These are phyloP conservation scores for Petasospora rhodanensis DNA, from an alignment of 1,139 yeast genomes.

Conservation along the genomic window DNA sequence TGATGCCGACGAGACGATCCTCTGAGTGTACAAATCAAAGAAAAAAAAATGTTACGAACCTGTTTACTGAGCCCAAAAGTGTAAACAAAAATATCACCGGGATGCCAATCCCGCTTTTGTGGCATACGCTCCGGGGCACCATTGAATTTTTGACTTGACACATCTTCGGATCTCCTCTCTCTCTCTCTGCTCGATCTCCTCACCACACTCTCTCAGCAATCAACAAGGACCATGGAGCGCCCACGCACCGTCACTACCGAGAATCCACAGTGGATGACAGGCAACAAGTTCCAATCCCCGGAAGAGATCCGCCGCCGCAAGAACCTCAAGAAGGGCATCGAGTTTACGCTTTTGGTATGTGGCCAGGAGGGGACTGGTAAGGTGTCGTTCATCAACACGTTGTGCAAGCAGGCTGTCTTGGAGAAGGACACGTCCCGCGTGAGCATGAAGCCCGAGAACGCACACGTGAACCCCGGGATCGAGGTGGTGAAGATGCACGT, in stretches of 20 bases:
- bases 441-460: constrained; percentile 20
- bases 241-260: too few species aligned
- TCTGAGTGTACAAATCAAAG: too few species aligned
- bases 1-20: too few species aligned
- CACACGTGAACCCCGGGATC: constrained; percentile 27
- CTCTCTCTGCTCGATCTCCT: too few species aligned
- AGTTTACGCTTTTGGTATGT: constrained; percentile 51
- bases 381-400: constrained; percentile 55
- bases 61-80: too few species aligned
- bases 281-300: constrained; percentile 27
- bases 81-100: too few species aligned
- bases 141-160: too few species aligned
- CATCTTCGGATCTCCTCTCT: too few species aligned
- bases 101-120: constrained; percentile 1
- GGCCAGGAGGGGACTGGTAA: constrained; percentile 63
- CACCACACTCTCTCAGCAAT: too few species aligned
- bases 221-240: too few species aligned
- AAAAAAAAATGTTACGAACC: too few species aligned
- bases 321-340: constrained; percentile 55
- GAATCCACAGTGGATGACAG: constrained; percentile 1
- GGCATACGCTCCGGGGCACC: too few species aligned
- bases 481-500: constrained; percentile 25
- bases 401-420: constrained; percentile 38
- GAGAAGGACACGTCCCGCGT: constrained; percentile 15
- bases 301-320: constrained; percentile 53